These are phyloP conservation scores for Hanseniaspora lachancei DNA, from an alignment of 805 yeast genomes.

Conservation along the genomic window DNA sequence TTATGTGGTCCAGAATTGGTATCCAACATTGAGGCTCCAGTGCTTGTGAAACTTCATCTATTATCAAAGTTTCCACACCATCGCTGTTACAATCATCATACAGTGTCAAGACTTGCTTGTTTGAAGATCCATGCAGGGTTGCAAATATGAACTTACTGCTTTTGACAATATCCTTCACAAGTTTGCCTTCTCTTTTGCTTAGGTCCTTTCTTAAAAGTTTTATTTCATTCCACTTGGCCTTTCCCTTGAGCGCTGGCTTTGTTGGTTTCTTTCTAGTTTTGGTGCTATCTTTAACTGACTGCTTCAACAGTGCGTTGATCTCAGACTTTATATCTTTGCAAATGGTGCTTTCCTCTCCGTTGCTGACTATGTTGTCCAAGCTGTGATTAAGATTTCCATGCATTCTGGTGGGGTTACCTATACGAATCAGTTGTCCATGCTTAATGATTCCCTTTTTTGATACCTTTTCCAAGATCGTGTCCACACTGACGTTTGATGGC, in stretches of 20 bases:
- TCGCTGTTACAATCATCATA: conserved; percentile 23
- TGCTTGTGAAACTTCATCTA: conserved; percentile 92
- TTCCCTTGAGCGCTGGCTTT: conserved; percentile 50
- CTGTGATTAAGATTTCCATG: conserved; percentile 54
- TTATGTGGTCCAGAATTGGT: conserved; percentile 57
- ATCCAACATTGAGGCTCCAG: conserved; percentile 96
- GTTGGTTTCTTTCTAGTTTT: conserved; percentile 40
- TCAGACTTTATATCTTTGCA: conserved; percentile 58
- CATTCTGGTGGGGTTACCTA: conserved; percentile 90
- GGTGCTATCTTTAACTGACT: not conserved
- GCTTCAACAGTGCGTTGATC: conserved; percentile 43
- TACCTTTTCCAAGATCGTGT: conserved; percentile 73
- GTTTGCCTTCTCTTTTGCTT: conserved; percentile 48
- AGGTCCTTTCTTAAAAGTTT: conserved; percentile 61
- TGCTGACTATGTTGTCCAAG: conserved; percentile 54
- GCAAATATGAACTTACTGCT: conserved; percentile 59
- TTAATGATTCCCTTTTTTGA: conserved; percentile 25
- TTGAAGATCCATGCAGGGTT: conserved; percentile 81
- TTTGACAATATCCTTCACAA: conserved; percentile 43
- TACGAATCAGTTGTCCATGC: conserved; percentile 48
- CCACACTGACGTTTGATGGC: conserved; percentile 86
- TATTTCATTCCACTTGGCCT: conserved; percentile 53
- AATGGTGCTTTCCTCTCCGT: conserved; percentile 45
- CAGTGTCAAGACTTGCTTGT: conserved; percentile 49
- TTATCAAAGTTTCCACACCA: conserved; percentile 62